Percentiles rank a stretch among this genome's conserved stretches.
Evolutionary conservation across 176 grass and related monocot genomes (phyloP).

Genomic region (Echinochloa phyllopogon): DNA sequence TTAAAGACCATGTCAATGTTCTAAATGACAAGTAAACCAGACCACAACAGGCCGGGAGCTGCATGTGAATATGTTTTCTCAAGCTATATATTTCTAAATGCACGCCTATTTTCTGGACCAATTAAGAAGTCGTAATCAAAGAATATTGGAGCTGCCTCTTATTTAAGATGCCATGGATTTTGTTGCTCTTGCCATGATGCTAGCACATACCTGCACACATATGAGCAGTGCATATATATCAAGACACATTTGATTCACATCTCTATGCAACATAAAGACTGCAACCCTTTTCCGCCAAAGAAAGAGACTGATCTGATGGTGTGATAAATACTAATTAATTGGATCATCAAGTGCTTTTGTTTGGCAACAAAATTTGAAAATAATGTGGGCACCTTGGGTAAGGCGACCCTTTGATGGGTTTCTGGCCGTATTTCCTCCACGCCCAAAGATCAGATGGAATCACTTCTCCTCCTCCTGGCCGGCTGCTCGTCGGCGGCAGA

Average conservation of each 20-base stretch:
- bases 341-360: not conserved
- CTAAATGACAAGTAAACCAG: not conserved
- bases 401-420: constrained; percentile 84
- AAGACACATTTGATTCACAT: constrained; percentile 16
- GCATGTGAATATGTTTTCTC: not conserved
- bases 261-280: not conserved
- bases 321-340: constrained; percentile 3
- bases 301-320: constrained; percentile 12
- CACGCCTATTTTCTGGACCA: not conserved
- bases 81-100: constrained; percentile 7
- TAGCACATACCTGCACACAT: constrained; percentile 33
- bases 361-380: not conserved
- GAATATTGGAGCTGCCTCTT: not conserved
- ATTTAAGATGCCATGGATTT: constrained; percentile 21
- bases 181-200: constrained; percentile 5
- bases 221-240: constrained; percentile 13
- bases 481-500: constrained; percentile 34
- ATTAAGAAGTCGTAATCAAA: not conserved
- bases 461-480: constrained; percentile 64
- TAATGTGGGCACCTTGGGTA: constrained; percentile 59
- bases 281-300: not conserved
- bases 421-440: constrained; percentile 85
- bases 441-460: constrained; percentile 78
- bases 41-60: not conserved
- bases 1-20: not conserved